Conservation (phyloP, 306 rosid genomes). For the Dalbergia oliveri region DNA sequence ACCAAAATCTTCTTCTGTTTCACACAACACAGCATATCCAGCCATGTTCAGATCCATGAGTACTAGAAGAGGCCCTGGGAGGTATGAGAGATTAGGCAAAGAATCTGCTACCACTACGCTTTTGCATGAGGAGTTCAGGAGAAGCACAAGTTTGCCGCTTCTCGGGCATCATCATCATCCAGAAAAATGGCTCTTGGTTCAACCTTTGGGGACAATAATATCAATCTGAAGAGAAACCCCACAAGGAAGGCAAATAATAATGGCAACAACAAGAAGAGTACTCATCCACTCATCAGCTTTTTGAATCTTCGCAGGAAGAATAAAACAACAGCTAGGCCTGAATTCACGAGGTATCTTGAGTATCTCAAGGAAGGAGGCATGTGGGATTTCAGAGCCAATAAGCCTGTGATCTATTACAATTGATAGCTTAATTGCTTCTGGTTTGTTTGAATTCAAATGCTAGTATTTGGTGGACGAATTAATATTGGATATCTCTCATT, state of each 20-base stretch:
- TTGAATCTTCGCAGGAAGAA: conserved; percentile 59
- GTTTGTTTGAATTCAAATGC: not conserved
- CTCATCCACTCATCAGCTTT: conserved; percentile 62
- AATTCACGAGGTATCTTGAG: conserved; percentile 69
- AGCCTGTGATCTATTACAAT: conserved; percentile 66
- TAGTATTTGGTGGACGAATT: conserved; percentile 1
- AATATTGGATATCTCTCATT: not conserved
- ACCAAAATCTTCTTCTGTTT: not conserved
- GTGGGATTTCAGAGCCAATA: conserved; percentile 67
- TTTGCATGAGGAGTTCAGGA: conserved; percentile 54
- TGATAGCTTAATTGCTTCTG: conserved; percentile 43
- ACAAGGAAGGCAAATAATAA: conserved; percentile 49
- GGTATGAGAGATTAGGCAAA: conserved; percentile 61
- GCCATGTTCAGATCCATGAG: conserved; percentile 66
- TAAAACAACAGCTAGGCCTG: conserved; percentile 73
- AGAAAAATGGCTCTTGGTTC: conserved; percentile 41
- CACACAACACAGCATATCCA: not conserved
- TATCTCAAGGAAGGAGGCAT: conserved; percentile 76
- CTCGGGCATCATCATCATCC: conserved; percentile 11
- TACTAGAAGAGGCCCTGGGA: conserved; percentile 50
- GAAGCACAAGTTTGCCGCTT: conserved; percentile 62
- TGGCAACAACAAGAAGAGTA: conserved; percentile 40
- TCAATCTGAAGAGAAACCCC: conserved; percentile 53
- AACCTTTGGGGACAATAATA: conserved; percentile 18
- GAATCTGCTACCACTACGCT: conserved; percentile 45